These are phyloP conservation scores for Drechslerella dactyloides DNA, from an alignment of 2,329 filamentous ascomycete species.

Conservation along the genomic window DNA sequence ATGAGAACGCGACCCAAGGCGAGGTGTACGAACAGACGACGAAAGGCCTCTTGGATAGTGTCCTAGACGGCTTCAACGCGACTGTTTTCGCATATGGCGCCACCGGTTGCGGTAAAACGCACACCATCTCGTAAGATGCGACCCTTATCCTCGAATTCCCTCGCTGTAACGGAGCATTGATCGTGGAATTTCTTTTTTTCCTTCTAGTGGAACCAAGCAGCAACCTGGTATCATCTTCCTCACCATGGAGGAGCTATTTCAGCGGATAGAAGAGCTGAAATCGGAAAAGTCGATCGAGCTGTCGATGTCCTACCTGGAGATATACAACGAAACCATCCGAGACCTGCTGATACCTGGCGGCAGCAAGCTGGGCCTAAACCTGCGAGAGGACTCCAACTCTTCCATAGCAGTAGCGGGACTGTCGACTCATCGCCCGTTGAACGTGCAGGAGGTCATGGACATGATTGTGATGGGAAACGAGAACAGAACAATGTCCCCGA, in stretches of 20 bases:
- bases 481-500: constrained; percentile 92
- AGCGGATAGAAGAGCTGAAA: constrained; percentile 85
- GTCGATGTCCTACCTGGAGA: constrained; percentile 92
- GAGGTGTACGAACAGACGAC: constrained; percentile 97
- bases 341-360: constrained; percentile 87
- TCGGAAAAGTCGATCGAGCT: constrained; percentile 89
- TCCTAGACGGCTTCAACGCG: constrained; percentile 96
- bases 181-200: neutral
- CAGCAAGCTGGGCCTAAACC: constrained; percentile 76
- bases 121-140: constrained; percentile 71
- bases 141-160: neutral
- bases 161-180: no score
- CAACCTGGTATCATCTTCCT: constrained; percentile 97
- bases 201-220: constrained; percentile 76
- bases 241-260: constrained; percentile 98
- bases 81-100: constrained; percentile 98
- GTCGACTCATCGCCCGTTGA: constrained; percentile 86
- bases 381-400: constrained; percentile 93
- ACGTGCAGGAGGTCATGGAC: constrained; percentile 97
- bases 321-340: constrained; percentile 98
- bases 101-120: constrained; percentile 97
- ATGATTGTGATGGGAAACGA: constrained; percentile 97
- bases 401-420: constrained; percentile 88
- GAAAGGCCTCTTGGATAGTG: constrained; percentile 85
- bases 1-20: constrained; percentile 87